These are phyloP conservation scores for Funneliformis geosporum DNA, from an alignment of 192 early-diverging fungal genomes.

Conservation along the genomic window DNA sequence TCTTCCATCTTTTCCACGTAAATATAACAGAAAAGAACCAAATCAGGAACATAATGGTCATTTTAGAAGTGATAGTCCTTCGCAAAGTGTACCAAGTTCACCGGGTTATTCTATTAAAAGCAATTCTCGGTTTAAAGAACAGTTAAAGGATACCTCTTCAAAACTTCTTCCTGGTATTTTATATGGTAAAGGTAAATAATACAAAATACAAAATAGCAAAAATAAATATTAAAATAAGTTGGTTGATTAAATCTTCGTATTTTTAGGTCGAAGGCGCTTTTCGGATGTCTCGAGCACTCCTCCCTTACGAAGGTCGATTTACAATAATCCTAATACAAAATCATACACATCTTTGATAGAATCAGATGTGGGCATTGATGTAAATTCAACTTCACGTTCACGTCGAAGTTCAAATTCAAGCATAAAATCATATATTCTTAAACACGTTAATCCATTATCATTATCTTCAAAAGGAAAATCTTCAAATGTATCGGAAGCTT, in stretches of 20 bases:
- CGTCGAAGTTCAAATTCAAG: conserved; percentile 15
- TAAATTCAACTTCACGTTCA: neutral
- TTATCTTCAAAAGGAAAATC: neutral
- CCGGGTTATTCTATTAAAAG: too few relatives aligned
- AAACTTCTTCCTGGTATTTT: neutral
- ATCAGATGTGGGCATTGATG: neutral
- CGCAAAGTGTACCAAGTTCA: neutral
- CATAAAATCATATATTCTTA: conserved; percentile 24
- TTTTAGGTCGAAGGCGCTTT: too few relatives aligned
- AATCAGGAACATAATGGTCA: neutral
- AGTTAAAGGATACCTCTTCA: neutral
- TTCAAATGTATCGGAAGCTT: neutral
- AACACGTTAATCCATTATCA: conserved; percentile 27
- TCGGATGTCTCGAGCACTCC: too few relatives aligned
- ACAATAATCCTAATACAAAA: too few relatives aligned
- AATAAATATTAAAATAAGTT: too few relatives aligned
- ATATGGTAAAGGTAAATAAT: too few relatives aligned
- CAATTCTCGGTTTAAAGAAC: neutral
- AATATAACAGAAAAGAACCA: too few relatives aligned
- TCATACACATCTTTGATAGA: neutral
- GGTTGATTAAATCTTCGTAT: too few relatives aligned
- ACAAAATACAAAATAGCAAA: too few relatives aligned
- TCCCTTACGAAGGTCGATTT: too few relatives aligned
- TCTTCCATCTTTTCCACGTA: neutral
- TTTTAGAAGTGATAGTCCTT: neutral